Conservation (phyloP, 768 basidiomycete genomes). For the Collybiopsis confluens region DNA sequence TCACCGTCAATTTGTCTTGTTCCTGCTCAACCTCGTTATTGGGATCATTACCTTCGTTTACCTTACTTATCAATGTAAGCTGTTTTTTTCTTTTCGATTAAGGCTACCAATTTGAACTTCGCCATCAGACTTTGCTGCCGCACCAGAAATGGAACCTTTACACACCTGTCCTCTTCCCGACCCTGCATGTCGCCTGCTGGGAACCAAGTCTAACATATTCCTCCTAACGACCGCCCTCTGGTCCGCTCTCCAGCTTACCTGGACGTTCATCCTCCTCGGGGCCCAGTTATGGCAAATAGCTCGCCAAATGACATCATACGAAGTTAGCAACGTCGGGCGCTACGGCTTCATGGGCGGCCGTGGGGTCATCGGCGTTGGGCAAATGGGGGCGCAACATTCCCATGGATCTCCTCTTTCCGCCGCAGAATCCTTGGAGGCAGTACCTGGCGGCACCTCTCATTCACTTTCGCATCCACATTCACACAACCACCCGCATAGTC, state of each 20-base stretch:
- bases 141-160: slow-evolving; percentile 36
- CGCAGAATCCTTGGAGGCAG: slow-evolving; percentile 21
- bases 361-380: slow-evolving; percentile 63
- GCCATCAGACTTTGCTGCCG: slow-evolving; percentile 50
- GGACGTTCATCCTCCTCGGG: slow-evolving; percentile 85
- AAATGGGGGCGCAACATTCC: slow-evolving; percentile 71
- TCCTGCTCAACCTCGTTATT: slow-evolving; percentile 79
- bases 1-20: slow-evolving; percentile 94
- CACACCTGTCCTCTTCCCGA: slow-evolving; percentile 66
- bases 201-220: slow-evolving; percentile 66
- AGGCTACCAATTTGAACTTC: background rate
- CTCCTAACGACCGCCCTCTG: slow-evolving; percentile 77
- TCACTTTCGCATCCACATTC: slow-evolving; percentile 36
- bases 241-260: slow-evolving; percentile 91
- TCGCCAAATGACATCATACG: slow-evolving; percentile 92
- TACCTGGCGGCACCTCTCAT: slow-evolving; percentile 22
- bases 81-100: slow-evolving; percentile 3
- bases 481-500: slow-evolving; percentile 38
- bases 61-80: slow-evolving; percentile 78
- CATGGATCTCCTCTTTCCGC: slow-evolving; percentile 16
- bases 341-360: slow-evolving; percentile 97
- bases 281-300: slow-evolving; percentile 91
- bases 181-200: slow-evolving; percentile 65
- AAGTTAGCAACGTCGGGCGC: slow-evolving; percentile 91
- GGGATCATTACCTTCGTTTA: slow-evolving; percentile 82